Conservation (phyloP, 305 asterid genomes). For the Fraxinus greggii region DNA sequence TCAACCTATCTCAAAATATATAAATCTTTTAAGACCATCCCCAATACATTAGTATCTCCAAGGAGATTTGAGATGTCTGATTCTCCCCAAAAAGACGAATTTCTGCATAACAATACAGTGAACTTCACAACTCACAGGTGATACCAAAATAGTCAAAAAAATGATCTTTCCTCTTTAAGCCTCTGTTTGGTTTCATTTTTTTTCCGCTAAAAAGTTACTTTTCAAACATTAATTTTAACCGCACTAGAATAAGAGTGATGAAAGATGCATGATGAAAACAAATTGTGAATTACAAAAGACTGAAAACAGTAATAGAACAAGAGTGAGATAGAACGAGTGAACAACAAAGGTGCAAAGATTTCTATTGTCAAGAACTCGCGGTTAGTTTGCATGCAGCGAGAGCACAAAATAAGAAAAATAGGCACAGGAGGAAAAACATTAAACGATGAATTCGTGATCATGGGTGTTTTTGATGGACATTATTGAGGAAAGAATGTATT, state of each 20-base stretch:
- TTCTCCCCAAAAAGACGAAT: not conserved
- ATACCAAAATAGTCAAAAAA: not conserved
- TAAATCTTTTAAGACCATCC: not conserved
- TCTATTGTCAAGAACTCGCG: not conserved
- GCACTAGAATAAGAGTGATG: too few relatives aligned
- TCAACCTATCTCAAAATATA: slow-evolving; percentile 3
- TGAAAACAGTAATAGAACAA: not conserved
- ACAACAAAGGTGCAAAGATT: not conserved
- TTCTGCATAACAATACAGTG: not conserved
- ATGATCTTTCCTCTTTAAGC: not conserved
- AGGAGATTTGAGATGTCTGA: not conserved
- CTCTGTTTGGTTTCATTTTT: not conserved
- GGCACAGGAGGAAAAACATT: not conserved
- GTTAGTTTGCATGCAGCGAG: not conserved
- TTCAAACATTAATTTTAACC: not conserved
- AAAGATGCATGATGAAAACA: not conserved
- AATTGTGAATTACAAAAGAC: not conserved
- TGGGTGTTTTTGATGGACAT: too few relatives aligned
- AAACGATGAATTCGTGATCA: not conserved
- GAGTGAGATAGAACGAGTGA: not conserved
- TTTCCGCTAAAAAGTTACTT: not conserved
- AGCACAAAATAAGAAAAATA: not conserved
- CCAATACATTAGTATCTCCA: not conserved
- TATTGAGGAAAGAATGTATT: too few relatives aligned
- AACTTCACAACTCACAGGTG: not conserved